Evolutionary conservation across 306 rosid species (phyloP).

Genomic region (Cicer arietinum): DNA sequence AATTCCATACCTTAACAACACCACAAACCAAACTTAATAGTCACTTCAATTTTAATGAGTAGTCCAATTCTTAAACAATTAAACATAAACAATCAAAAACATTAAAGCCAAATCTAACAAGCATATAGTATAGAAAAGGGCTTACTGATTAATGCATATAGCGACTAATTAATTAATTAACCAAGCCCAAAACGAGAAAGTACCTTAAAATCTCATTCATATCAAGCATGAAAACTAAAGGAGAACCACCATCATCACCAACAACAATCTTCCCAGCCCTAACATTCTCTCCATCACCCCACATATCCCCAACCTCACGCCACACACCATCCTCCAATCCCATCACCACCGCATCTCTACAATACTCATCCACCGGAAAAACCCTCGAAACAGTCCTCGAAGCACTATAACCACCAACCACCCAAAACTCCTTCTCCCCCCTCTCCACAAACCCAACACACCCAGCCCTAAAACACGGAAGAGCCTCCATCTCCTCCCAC

Average conservation of each 20-base stretch:
- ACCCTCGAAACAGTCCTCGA: conserved; percentile 78
- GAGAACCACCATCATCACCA: conserved; percentile 50
- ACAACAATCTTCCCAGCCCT: conserved; percentile 77
- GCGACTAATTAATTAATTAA: not conserved
- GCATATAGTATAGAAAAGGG: not conserved
- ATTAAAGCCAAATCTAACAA: conserved; percentile 12
- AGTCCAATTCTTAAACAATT: not conserved
- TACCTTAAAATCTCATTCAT: conserved; percentile 76
- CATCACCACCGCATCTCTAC: conserved; percentile 71
- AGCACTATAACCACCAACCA: conserved; percentile 87
- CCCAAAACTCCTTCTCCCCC: conserved; percentile 75
- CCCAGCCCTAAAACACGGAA: conserved; percentile 80
- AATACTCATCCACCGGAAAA: conserved; percentile 84
- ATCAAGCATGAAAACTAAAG: conserved; percentile 79
- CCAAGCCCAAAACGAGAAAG: not conserved
- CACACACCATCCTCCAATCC: conserved; percentile 62
- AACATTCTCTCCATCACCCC: conserved; percentile 66
- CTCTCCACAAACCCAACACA: conserved; percentile 78
- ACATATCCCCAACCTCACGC: conserved; percentile 78
- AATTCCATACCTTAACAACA: not conserved
- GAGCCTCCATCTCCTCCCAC: conserved; percentile 75
- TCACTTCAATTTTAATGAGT: conserved; percentile 6
- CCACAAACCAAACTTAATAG: not conserved
- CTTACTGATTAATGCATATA: not conserved
- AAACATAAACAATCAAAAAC: not conserved